Base-by-base conservation (phyloP, 768 basidiomycete species). In the Mycena olivaceomarginata region DNA sequence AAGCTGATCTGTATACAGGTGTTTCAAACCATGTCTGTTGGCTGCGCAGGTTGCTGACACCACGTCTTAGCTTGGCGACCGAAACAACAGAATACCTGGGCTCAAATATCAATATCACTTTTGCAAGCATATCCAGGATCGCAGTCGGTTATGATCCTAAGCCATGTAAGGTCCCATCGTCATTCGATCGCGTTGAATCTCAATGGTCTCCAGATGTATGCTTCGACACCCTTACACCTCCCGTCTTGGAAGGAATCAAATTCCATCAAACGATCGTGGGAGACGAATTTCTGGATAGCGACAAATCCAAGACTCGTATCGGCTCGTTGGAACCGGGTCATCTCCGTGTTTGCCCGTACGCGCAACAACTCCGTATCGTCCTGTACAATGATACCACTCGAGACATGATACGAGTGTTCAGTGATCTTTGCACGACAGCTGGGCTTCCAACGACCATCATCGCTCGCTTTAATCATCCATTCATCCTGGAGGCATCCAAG, bases 161-260 rank as follows among this genome's bases (percentile, higher is more conserved):
- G 60, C 93, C 93, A 53, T 95, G 94, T 95, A 80, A 72, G 91
- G 85, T 11, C 7, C 82, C 48, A 6, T 59, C 15, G 13, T 70
- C 20, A 25, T 11, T 73, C 75, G 77, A 74, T 70, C 64, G 64
- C 13, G 22, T 56, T 40, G 45, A 37, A 22, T 37, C 1, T 40
- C 64, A 22, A 65, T 4, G 4, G 43, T 31, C 39, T 56, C 8
- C 70, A 95, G 94, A 92, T 83, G 85, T 94, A 39, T 92, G 93
- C 81, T 94, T 95, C 72, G 93, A 95, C 77, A 88, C 92, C 5
- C 80, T 90, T 39, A 92, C 90, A 0, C 95, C 96, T 6, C 94
- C 95, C 0, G 83, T 90, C 12, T 84, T 96, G 16, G 94, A 95
- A 81, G 84, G 86, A 71, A 89, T 93, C 65, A 86, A 91, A 45